Evolutionary conservation across 1,284 basidiomycete genomes (phyloP).

Genomic region (Ceratobasidium sp.): DNA sequence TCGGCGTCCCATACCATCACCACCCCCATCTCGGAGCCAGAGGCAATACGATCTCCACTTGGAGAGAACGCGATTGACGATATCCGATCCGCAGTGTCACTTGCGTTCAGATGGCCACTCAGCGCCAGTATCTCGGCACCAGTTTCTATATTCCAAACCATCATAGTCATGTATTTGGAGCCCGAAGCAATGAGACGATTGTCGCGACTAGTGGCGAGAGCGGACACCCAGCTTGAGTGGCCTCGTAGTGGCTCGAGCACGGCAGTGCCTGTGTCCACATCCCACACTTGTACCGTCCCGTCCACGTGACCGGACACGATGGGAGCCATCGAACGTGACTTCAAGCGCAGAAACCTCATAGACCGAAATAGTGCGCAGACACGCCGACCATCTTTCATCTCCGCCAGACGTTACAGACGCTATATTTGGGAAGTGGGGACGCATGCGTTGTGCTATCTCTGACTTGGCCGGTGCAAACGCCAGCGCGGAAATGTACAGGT

Average conservation of each 20-base stretch:
- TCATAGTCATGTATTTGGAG: neutral
- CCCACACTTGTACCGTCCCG: slow-evolving; percentile 19
- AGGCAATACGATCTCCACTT: neutral
- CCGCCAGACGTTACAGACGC: neutral
- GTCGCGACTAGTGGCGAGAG: neutral
- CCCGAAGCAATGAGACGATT: slow-evolving; percentile 8
- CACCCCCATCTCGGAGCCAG: neutral
- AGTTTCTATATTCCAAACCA: slow-evolving; percentile 14
- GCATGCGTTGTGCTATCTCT: neutral
- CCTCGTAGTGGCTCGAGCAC: no score
- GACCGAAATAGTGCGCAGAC: neutral
- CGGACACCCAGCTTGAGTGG: neutral
- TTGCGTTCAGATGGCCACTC: neutral
- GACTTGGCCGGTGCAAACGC: neutral
- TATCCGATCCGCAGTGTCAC: neutral
- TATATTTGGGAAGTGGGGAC: neutral
- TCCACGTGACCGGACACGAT: neutral
- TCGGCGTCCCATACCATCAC: neutral
- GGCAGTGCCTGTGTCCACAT: neutral
- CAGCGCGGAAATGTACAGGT: slow-evolving; percentile 18
- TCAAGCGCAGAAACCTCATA: neutral
- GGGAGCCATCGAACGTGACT: slow-evolving; percentile 38
- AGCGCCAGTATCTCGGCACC: neutral
- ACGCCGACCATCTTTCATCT: neutral
- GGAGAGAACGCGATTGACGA: slow-evolving; percentile 7